These are phyloP conservation scores for Blastomyces silverae DNA, from an alignment of 2,329 filamentous ascomycete species.

Conservation along the genomic window DNA sequence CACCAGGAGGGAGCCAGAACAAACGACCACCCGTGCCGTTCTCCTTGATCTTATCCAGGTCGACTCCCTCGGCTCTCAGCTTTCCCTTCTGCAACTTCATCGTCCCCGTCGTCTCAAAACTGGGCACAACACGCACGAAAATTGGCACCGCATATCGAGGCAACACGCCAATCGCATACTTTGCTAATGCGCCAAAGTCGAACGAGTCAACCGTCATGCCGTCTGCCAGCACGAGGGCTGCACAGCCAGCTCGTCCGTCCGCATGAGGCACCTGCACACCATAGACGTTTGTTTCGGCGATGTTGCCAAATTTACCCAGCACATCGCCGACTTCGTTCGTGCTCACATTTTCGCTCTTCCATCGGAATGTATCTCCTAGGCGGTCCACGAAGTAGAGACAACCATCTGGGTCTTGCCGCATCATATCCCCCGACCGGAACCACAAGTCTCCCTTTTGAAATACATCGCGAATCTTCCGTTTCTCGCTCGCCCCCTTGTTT, in stretches of 20 bases:
- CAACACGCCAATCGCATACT: slow-evolving; percentile 52
- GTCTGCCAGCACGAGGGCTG: slow-evolving; percentile 41
- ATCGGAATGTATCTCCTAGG: slow-evolving; percentile 58
- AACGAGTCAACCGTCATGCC: slow-evolving; percentile 40
- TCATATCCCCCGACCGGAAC: slow-evolving; percentile 13
- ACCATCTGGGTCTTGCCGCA: slow-evolving; percentile 10
- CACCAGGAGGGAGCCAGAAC: slow-evolving; percentile 44
- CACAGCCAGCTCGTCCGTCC: slow-evolving; percentile 59
- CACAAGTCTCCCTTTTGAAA: slow-evolving; percentile 13
- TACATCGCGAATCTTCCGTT: slow-evolving; percentile 10
- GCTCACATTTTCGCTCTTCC: slow-evolving; percentile 58
- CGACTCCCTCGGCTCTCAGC: slow-evolving; percentile 10
- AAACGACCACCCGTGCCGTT: slow-evolving; percentile 24
- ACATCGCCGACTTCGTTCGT: slow-evolving; percentile 56
- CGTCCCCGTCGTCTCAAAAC: slow-evolving; percentile 11
- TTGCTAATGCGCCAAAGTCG: slow-evolving; percentile 51
- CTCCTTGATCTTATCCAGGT: slow-evolving; percentile 10
- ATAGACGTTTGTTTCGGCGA: slow-evolving; percentile 62
- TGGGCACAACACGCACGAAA: slow-evolving; percentile 55
- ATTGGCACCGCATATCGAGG: slow-evolving; percentile 65
- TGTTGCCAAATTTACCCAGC: slow-evolving; percentile 48
- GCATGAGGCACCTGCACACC: slow-evolving; percentile 55
- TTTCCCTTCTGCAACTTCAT: slow-evolving; percentile 13
- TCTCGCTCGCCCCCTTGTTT: slow-evolving; percentile 2
- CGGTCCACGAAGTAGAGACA: slow-evolving; percentile 13